Percentiles rank a stretch among this genome's conserved stretches.
phyloP scores from a whole-genome alignment of 116 monocot genomes.

The Iris pallida region DNA sequence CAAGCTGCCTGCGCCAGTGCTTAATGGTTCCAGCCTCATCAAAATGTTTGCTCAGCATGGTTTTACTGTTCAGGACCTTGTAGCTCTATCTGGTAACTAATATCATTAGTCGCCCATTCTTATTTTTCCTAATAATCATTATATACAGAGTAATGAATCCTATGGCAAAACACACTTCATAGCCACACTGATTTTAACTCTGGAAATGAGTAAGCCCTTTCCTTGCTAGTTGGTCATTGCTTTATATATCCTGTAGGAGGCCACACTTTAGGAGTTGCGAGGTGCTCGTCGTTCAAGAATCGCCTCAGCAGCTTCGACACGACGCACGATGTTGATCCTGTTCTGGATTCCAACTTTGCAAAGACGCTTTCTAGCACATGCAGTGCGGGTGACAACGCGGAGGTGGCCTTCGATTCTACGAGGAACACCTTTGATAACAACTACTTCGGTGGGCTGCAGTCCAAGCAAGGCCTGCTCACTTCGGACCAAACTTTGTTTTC shows the following conservation, averaged over 20 bases:
- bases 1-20: slow-evolving; percentile 48
- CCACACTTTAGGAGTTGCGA: slow-evolving; percentile 69
- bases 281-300: slow-evolving; percentile 58
- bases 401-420: slow-evolving; percentile 45
- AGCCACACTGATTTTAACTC: too few species aligned
- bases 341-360: slow-evolving; percentile 33
- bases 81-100: slow-evolving; percentile 48
- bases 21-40: slow-evolving; percentile 52
- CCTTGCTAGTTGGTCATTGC: too few species aligned
- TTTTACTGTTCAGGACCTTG: slow-evolving; percentile 52
- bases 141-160: too few species aligned
- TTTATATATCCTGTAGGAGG: too few species aligned
- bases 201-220: too few species aligned
- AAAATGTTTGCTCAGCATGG: slow-evolving; percentile 48
- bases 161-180: too few species aligned
- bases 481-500: slow-evolving; percentile 61
- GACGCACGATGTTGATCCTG: slow-evolving; percentile 37
- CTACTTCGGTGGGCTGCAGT: slow-evolving; percentile 51
- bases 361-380: slow-evolving; percentile 19
- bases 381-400: slow-evolving; percentile 30
- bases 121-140: too few species aligned
- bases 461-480: slow-evolving; percentile 35
- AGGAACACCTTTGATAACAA: slow-evolving; percentile 48
- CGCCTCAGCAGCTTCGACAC: slow-evolving; percentile 48
- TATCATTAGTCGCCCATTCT: too few species aligned